Conservation (phyloP, 2,329 filamentous ascomycete species). For the Cladobotryum protrusum region DNA sequence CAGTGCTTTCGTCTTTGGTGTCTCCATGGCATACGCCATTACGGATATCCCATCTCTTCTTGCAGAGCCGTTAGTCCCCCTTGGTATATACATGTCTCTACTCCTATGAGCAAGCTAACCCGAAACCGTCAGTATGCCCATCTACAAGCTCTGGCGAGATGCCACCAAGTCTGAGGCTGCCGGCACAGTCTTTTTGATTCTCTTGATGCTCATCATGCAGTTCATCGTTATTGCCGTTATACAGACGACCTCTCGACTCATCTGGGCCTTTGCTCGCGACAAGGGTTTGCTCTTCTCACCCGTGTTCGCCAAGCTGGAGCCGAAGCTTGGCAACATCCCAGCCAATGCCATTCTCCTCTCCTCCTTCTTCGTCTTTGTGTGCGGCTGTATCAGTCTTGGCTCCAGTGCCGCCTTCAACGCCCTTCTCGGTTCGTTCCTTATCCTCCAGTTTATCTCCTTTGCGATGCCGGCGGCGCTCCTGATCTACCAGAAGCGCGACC, state of each 20-base stretch:
- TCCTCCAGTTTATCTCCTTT: slow-evolving; percentile 8
- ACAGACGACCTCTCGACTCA: slow-evolving; percentile 16
- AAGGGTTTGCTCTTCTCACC: slow-evolving; percentile 11
- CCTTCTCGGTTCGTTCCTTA: not conserved
- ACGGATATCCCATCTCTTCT: slow-evolving; percentile 16
- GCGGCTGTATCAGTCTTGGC: slow-evolving; percentile 8
- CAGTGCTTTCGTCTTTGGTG: slow-evolving; percentile 25
- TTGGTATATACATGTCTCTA: not conserved
- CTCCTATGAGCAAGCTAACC: not conserved
- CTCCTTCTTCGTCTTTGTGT: slow-evolving; percentile 3
- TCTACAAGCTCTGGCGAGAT: slow-evolving; percentile 9
- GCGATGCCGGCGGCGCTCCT: slow-evolving; percentile 7
- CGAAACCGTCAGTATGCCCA: not conserved
- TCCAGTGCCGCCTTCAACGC: slow-evolving; percentile 9
- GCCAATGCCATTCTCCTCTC: slow-evolving; percentile 4
- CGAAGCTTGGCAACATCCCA: slow-evolving; percentile 2
- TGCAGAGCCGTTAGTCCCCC: slow-evolving; percentile 2
- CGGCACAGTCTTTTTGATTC: slow-evolving; percentile 7
- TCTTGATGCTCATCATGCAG: slow-evolving; percentile 8
- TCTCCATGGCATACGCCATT: slow-evolving; percentile 22
- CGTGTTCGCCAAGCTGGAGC: not conserved
- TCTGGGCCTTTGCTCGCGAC: slow-evolving; percentile 16
- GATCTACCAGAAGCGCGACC: slow-evolving; percentile 1
- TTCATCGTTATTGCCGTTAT: slow-evolving; percentile 15
- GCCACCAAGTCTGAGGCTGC: slow-evolving; percentile 9